phyloP scores from a whole-genome alignment of 257 asterid genomes.

The Osmanthus fragrans region DNA sequence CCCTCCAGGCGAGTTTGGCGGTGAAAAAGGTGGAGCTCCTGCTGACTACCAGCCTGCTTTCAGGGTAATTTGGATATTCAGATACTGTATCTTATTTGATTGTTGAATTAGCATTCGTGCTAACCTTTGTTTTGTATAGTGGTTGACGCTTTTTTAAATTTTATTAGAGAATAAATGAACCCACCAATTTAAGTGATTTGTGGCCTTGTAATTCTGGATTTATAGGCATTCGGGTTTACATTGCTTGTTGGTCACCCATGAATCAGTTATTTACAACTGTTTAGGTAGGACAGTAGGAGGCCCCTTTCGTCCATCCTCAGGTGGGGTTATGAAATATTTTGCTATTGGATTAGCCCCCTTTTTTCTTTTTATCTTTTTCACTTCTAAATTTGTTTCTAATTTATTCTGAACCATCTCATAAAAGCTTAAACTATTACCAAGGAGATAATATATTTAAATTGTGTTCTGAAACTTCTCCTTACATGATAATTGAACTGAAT shows the following conservation, averaged over 20 bases:
- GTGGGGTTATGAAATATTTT: too few relatives aligned
- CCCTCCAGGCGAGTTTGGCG: conserved; percentile 80
- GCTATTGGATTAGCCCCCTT: too few relatives aligned
- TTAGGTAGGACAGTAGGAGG: too few relatives aligned
- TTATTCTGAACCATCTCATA: too few relatives aligned
- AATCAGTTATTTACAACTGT: too few relatives aligned
- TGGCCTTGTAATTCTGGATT: background rate
- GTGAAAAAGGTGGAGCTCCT: conserved; percentile 92
- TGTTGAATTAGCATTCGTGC: background rate
- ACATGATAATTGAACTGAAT: too few relatives aligned
- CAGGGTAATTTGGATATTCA: conserved; percentile 53
- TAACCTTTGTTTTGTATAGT: background rate
- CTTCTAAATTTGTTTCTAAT: too few relatives aligned
- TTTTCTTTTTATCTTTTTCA: too few relatives aligned
- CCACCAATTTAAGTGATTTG: background rate
- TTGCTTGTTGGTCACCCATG: background rate
- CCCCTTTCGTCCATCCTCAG: too few relatives aligned
- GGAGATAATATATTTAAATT: too few relatives aligned
- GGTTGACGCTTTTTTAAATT: background rate
- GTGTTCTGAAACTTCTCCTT: too few relatives aligned
- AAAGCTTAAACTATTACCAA: too few relatives aligned
- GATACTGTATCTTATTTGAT: background rate
- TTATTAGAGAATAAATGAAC: background rate
- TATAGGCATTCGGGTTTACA: background rate
- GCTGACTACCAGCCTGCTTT: conserved; percentile 92